Conservation (phyloP, 2,329 filamentous ascomycete species). For the Aaosphaeria arxii region DNA sequence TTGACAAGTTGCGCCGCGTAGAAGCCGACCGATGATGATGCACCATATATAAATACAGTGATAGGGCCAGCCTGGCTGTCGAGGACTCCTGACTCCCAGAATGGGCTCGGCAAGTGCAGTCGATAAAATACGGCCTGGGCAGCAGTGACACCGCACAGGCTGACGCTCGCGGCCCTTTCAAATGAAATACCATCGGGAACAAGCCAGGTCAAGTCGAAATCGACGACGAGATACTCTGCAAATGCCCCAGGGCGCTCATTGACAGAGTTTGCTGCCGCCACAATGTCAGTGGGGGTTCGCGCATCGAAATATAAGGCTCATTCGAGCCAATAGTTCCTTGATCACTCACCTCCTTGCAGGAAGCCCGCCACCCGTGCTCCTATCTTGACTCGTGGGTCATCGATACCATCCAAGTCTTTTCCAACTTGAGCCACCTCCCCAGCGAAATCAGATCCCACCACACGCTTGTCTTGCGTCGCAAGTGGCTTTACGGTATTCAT, state of each 20-base stretch:
- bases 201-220: conserved; percentile 39
- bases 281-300: too few species aligned
- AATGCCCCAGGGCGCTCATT: conserved; percentile 47
- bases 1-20: conserved; percentile 31
- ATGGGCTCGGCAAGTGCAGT: conserved; percentile 36
- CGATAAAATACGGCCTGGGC: conserved; percentile 42
- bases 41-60: conserved; percentile 30
- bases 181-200: conserved; percentile 30
- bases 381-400: conserved; percentile 3
- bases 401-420: conserved; percentile 6
- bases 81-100: conserved; percentile 12
- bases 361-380: conserved; percentile 42
- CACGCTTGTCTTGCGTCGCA: conserved; percentile 26
- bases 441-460: conserved; percentile 43
- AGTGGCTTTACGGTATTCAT: conserved; percentile 38
- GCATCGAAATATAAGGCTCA: too few species aligned
- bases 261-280: conserved; percentile 30
- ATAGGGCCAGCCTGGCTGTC: conserved; percentile 2
- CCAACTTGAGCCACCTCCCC: conserved; percentile 28
- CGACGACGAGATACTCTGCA: conserved; percentile 39
- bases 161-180: conserved; percentile 41
- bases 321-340: too few species aligned
- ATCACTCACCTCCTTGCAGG: conserved; percentile 32
- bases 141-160: conserved; percentile 43
- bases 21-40: conserved; percentile 33